Base-by-base conservation (phyloP, 2,329 filamentous ascomycete species). In the Diaporthe sp. region DNA sequence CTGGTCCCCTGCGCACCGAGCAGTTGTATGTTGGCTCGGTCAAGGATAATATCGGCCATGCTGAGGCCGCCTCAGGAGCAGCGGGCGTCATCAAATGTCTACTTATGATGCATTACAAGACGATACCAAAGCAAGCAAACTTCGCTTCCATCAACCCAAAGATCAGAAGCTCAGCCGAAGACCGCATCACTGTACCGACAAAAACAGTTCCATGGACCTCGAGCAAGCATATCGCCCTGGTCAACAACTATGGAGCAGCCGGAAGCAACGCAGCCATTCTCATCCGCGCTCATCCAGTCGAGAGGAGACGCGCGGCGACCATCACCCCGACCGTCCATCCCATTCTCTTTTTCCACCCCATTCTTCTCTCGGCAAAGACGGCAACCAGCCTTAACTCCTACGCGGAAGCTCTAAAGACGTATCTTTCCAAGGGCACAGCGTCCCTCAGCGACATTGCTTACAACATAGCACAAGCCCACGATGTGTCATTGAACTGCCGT, bases 231-330 rank as follows among this genome's bases (percentile, higher is more conserved):
- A 71, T 79, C 4, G 83, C 83, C 4, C 76, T 79, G 3, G 76
- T 85, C 37, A 85, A 83, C 74, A 85, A 80, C 58, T 85, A 84
- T 51, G 84, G 84, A 10, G 84, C 84, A 2, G 79, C 82, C 8
- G 84, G 84, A 0, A 81, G 79, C 49, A 85, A 85, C 58, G 79
- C 81, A 4, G 79, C 82, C 22, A 31, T 83, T 15, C 44, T 81
- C 10, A 31, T 76, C 34, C 71, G 46, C 3, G 44, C 39, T 42
- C 25, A 46, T 44, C 9, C 25, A 22, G 55, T 4, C 22, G 22
- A 39, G 34, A 25, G 10, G 28, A 67, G 28, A 3, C 44, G 17
- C 28, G 19, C 25, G 44, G 42, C 19, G 25, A 49, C 28, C 28
- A 37, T 67, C 28, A 37, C 4, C 19, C 42, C 61, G 4, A 22